Evolutionary conservation across 176 grass and related monocot genomes (phyloP).

Genomic region (Rhipidocladum racemiflorum): DNA sequence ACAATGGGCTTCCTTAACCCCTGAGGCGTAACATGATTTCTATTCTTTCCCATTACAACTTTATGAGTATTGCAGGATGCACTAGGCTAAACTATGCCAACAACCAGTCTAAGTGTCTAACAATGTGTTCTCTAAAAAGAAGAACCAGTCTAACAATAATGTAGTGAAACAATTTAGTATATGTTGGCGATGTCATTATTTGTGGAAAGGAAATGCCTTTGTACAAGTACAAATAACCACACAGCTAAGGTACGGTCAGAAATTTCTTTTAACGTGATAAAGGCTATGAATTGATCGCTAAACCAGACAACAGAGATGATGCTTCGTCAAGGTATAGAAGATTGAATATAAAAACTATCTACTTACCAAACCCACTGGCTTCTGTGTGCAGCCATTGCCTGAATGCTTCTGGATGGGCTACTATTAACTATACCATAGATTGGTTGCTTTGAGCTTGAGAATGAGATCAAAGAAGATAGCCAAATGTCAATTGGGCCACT

Average conservation of each 20-base stretch:
- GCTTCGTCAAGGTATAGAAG: background rate
- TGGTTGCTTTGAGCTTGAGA: constrained; percentile 25
- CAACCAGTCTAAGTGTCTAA: background rate
- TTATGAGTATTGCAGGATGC: background rate
- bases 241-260: background rate
- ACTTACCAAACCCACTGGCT: constrained; percentile 86
- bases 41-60: background rate
- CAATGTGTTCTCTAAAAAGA: background rate
- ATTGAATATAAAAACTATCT: background rate
- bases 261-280: background rate
- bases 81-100: background rate
- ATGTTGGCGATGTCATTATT: background rate
- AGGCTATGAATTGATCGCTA: background rate
- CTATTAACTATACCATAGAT: constrained; percentile 49
- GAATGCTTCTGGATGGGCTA: constrained; percentile 45
- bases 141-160: background rate
- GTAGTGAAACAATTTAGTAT: background rate
- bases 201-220: background rate
- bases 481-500: constrained; percentile 64
- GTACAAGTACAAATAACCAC: background rate
- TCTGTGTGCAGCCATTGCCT: constrained; percentile 64
- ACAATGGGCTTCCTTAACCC: background rate
- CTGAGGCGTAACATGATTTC: background rate
- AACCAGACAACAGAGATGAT: background rate
- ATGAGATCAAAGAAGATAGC: constrained; percentile 38